Base-by-base conservation (phyloP, 75 land plant species). In the Selaginella moellendorffii region DNA sequence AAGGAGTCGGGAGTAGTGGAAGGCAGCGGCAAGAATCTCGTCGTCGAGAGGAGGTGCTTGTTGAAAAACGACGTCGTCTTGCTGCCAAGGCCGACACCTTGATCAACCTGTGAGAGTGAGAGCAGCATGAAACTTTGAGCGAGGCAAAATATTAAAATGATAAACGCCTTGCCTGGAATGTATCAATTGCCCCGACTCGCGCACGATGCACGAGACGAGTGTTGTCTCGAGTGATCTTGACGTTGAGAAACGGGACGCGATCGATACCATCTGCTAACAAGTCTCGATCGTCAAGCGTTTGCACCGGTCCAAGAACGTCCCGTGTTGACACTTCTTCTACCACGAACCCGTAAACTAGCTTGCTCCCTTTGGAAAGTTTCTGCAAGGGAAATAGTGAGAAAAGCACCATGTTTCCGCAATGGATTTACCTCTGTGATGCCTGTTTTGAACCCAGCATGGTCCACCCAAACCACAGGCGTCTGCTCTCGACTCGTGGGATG, bases 291-390 rank as follows among this genome's bases (percentile, higher is more conserved):
- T 31, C 66, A 53, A n/a, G 70, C 62, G 54, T 68, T 66, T 62
- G 54, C 62, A 26, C 67, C 5, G 46, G 46, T 5, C 46, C 46
- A 36, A 14, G 10, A 36, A 36, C 64, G 42, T 67, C 74, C 53
- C 71, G 59, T 61, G 74, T 67, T 42, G 74, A 62, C 10, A 72
- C 74, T 28, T 72, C 74, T 61, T 72, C 74, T 0, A 72, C 12
- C 12, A 72, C 74, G 42, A 67, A 31, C 29, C 74, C 74, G 65
- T 67, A 72, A 42, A 53, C 52, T 2, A 72, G 53, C 17, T 72
- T 72, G 71, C 74, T 72, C 19, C 67, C 69, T 23, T 31, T 68
- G 36, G 74, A 67, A 25, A 72, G 46, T 36, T 36, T 36, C 14
- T 5, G 10, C 5, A 5, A 36, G 14, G 14, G 14, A 36, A 5